Conservation (phyloP, 805 yeast genomes). For the Kluyveromyces lactis region DNA sequence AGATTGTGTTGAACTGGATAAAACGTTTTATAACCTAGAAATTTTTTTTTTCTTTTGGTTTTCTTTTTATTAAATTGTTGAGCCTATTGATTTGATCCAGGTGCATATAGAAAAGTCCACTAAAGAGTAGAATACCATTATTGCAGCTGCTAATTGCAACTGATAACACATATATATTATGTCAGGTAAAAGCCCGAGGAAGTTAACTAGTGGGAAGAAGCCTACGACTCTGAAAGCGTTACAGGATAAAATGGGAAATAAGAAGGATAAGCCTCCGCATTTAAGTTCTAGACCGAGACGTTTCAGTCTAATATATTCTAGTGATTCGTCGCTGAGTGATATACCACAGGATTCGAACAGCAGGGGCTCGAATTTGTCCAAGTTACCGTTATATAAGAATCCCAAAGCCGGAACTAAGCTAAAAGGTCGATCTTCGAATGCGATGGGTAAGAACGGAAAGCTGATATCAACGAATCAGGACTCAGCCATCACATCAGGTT, state of each 20-base stretch:
- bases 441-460: conserved; percentile 27
- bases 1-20: no score
- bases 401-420: conserved; percentile 16
- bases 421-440: conserved; percentile 19
- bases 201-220: conserved; percentile 11
- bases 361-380: conserved; percentile 20
- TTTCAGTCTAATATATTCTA: conserved; percentile 38
- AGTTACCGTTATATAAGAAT: conserved; percentile 11
- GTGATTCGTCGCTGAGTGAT: conserved; percentile 33
- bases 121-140: no score
- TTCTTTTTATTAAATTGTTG: no score
- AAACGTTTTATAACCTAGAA: no score
- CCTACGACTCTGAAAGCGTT: conserved; percentile 8
- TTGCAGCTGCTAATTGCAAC: no score
- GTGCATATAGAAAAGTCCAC: no score
- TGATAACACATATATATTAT: no score
- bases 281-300: conserved; percentile 29
- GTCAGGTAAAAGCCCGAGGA: conserved; percentile 22
- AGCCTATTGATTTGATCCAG: no score
- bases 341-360: conserved; percentile 26
- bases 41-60: no score
- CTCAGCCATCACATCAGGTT: conserved; percentile 9
- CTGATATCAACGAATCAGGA: conserved; percentile 26
- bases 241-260: conserved; percentile 5
- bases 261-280: conserved; percentile 1